Evolutionary conservation across 306 rosid species (phyloP), one percentile per base, ranked within the genome.

Genomic region (Astragalus membranaceus): DNA sequence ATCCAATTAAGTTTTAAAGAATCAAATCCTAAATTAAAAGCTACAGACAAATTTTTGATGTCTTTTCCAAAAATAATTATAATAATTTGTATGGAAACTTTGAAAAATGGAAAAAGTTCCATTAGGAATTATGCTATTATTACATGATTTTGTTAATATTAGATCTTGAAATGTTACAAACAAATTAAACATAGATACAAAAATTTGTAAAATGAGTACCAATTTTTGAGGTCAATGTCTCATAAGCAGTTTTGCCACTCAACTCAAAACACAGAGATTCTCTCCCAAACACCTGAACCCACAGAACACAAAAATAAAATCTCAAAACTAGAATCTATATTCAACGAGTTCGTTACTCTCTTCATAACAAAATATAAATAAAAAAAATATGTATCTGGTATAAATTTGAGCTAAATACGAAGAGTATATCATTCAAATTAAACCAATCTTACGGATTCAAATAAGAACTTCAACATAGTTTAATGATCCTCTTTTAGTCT

Each of bases 241-340:
- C 84, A 67, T 43, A 72, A 33, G 42, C 69, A 47, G 37, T 85
- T 64, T 80, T 86, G 51, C 62, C 68, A 14, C 39, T 67, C 64
- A 61, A 16, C 65, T 81, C 88, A 67, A 81, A 33, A 37, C 74
- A 89, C 75, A 86, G 75, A 63, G 85, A 69, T 39, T 85, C 92
- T 75, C 85, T 86, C 56, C 88, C 88, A 5, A 86, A 29, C 44
- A 85, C 93, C 96, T 92, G 70, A 75, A 32, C 52, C 51, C 72
- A 44, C 59, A 53, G 5, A 60, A 62, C 7, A 35, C 55, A 20
- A 64, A 29, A 13, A 83, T 35, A 77, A 41, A 39, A 39, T 7
- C 41, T 26, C 30, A 26, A 2, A 26, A 0, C 30, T 2, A 26
- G 30, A 26, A 2, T 26, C 30, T 26, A 0, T 20, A 20, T 20